Percentiles rank a stretch among this genome's conserved stretches.
Conservation (phyloP, 73 alveolate genomes). For the Tetrahymena elliotti region DNA sequence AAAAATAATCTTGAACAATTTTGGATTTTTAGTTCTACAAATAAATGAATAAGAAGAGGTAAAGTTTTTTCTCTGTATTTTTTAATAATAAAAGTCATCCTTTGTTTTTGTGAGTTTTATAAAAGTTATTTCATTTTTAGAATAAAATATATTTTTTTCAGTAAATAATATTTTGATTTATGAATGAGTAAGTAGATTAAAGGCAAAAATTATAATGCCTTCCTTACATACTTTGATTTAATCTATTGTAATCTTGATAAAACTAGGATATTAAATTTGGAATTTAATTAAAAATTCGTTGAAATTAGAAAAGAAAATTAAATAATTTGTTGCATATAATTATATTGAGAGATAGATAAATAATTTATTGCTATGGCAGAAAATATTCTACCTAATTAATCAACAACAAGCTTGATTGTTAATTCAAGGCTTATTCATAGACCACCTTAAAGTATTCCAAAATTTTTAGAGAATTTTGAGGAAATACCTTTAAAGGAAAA, state of each 20-base stretch:
- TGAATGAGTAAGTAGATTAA: too few species aligned
- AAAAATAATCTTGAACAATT: too few species aligned
- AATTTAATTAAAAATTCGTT: background rate
- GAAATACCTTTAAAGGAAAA: background rate
- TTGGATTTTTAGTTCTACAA: too few species aligned
- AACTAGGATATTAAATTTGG: background rate
- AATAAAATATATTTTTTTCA: too few species aligned
- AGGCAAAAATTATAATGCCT: too few species aligned
- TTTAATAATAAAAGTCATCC: too few species aligned
- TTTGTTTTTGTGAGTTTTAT: too few species aligned
- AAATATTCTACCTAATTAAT: background rate
- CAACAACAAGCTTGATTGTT: background rate
- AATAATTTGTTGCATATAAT: background rate
- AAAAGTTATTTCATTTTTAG: too few species aligned
- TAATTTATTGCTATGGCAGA: background rate
- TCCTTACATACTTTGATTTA: too few species aligned
- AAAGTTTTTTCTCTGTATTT: too few species aligned
- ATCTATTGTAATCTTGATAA: background rate
- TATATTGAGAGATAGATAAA: background rate
- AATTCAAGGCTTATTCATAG: background rate
- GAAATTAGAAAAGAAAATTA: background rate
- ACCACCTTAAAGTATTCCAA: background rate
- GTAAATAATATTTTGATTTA: too few species aligned
- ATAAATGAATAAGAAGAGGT: too few species aligned
- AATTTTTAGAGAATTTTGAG: background rate